A percentile compares a stretch with the other conserved stretches of the same genome.
Conservation (phyloP, 257 asterid genomes). For the Ophiorrhiza pumila region DNA sequence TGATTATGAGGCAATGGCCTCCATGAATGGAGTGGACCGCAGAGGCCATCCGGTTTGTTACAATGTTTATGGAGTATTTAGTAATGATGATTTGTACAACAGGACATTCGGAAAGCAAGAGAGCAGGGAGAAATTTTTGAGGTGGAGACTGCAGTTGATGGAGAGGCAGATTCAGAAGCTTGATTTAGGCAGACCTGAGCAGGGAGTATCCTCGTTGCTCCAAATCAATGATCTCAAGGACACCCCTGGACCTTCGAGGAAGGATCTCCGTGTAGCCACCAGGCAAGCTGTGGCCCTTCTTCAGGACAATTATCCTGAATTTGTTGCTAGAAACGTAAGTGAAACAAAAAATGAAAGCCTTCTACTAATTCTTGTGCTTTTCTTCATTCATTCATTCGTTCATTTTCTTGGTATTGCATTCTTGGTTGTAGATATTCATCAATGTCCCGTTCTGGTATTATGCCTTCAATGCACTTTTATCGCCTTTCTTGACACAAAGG, state of each 20-base stretch:
- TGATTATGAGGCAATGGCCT: conserved; percentile 33
- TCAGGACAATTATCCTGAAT: conserved; percentile 67
- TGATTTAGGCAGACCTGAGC: conserved; percentile 40
- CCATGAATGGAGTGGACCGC: conserved; percentile 43
- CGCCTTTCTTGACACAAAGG: conserved; percentile 58
- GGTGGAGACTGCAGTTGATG: conserved; percentile 66
- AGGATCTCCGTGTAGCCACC: conserved; percentile 47
- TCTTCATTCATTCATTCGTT: neutral
- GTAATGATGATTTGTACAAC: conserved; percentile 35
- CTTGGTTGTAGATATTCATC: conserved; percentile 43
- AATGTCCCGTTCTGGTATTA: conserved; percentile 76
- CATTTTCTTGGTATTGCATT: neutral
- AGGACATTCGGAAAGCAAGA: conserved; percentile 46
- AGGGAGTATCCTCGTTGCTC: conserved; percentile 34
- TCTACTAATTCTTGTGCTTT: neutral
- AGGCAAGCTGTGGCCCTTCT: conserved; percentile 44
- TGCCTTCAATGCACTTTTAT: conserved; percentile 50
- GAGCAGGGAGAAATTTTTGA: conserved; percentile 43
- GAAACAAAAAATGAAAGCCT: neutral
- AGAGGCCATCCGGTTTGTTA: conserved; percentile 63
- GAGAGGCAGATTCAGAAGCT: conserved; percentile 55
- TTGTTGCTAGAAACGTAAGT: conserved; percentile 56
- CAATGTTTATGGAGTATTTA: conserved; percentile 55
- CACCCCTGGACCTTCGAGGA: conserved; percentile 46
- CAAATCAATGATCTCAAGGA: conserved; percentile 64